Evolutionary conservation across 2,329 filamentous ascomycete species (phyloP).

Genomic region (Calonectria pteridis): DNA sequence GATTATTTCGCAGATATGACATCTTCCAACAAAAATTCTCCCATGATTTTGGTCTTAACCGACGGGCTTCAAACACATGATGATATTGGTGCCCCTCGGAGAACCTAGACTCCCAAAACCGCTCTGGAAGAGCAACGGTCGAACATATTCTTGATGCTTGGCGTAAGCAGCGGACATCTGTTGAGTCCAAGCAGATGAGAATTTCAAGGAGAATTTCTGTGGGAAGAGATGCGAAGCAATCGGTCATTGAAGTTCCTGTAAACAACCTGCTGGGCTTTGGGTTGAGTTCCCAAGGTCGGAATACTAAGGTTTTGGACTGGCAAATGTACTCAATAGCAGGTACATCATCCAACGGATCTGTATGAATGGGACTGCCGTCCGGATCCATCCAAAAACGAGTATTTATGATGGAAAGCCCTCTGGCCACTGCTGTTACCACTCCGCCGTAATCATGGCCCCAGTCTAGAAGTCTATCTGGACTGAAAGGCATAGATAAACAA

Average conservation of each 20-base stretch:
- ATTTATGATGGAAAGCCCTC: not conserved
- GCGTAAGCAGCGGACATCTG: not conserved
- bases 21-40: not conserved
- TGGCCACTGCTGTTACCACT: not conserved
- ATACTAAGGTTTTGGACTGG: no score
- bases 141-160: not conserved
- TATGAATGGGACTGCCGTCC: not conserved
- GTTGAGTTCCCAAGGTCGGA: not conserved
- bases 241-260: not conserved
- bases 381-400: not conserved
- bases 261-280: not conserved
- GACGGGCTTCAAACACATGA: not conserved
- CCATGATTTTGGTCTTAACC: not conserved
- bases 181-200: not conserved
- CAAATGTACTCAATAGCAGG: not conserved
- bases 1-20: not conserved
- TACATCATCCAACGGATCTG: not conserved
- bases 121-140: not conserved
- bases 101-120: not conserved
- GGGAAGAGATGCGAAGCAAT: not conserved
- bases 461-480: not conserved
- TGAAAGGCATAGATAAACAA: not conserved
- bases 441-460: not conserved
- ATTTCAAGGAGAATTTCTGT: not conserved
- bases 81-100: not conserved